A percentile compares a stretch with the other conserved stretches of the same genome.
These are phyloP conservation scores for Xylariaceae sp. DNA, from an alignment of 2,329 filamentous ascomycete genomes.

Conservation along the genomic window DNA sequence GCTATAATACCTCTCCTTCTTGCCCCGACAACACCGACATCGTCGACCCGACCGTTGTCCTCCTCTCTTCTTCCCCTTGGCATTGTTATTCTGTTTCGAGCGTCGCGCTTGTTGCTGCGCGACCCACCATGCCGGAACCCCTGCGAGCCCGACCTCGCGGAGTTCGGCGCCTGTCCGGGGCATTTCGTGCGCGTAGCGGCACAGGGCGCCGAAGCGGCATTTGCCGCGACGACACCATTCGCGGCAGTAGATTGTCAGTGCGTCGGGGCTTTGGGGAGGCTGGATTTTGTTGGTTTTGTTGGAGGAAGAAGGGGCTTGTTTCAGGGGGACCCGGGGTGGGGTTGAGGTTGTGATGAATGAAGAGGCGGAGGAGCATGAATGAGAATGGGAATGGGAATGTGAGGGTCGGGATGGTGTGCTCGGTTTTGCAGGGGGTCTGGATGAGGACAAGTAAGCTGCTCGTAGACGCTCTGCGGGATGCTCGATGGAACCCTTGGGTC, in stretches of 20 bases:
- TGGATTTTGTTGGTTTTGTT: neutral
- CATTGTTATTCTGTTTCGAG: neutral
- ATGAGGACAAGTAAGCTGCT: neutral
- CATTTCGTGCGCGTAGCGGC: constrained; percentile 45
- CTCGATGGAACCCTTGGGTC: neutral
- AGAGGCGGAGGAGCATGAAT: too few species aligned
- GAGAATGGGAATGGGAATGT: too few species aligned
- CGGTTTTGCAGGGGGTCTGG: neutral
- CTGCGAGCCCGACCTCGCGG: constrained; percentile 37
- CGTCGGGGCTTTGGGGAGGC: neutral
- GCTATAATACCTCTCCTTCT: too few species aligned
- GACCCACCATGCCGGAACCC: constrained; percentile 42
- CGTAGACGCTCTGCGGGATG: constrained; percentile 2
- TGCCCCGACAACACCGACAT: too few species aligned
- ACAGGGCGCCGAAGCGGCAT: constrained; percentile 42
- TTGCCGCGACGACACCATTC: constrained; percentile 46
- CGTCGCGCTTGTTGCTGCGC: constrained; percentile 6
- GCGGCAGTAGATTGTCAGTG: constrained; percentile 31
- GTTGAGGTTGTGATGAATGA: too few species aligned
- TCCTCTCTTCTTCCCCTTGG: neutral
- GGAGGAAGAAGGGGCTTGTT: neutral
- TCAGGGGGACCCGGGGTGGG: neutral
- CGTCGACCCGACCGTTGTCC: too few species aligned
- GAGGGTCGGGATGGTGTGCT: neutral
- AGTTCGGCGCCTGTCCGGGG: constrained; percentile 39